Conservation (phyloP, 2,329 filamentous ascomycete genomes). For the Cladophialophora chaetospira region DNA sequence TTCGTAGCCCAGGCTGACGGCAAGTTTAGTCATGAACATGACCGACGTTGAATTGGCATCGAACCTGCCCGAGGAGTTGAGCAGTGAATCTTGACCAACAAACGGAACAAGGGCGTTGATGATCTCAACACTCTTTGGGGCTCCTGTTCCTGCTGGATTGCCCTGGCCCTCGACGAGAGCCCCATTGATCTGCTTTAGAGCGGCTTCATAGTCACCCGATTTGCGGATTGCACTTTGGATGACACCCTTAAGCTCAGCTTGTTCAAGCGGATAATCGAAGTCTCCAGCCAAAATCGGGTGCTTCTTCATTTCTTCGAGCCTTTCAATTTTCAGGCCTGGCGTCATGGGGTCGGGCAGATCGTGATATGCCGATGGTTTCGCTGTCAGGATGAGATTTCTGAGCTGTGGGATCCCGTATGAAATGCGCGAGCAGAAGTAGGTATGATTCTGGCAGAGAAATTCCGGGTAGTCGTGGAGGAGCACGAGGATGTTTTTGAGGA, state of each 20-base stretch:
- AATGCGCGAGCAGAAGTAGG: constrained; percentile 76
- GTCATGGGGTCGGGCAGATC: constrained; percentile 75
- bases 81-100: constrained; percentile 72
- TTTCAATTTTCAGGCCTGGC: constrained; percentile 73
- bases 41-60: constrained; percentile 67
- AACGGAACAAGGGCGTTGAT: constrained; percentile 84
- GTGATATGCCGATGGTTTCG: constrained; percentile 68
- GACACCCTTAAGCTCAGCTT: constrained; percentile 55
- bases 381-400: constrained; percentile 82
- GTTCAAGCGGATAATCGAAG: constrained; percentile 51
- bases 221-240: constrained; percentile 56
- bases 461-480: constrained; percentile 94
- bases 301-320: constrained; percentile 71
- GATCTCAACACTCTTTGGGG: constrained; percentile 45
- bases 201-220: constrained; percentile 52
- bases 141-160: constrained; percentile 12
- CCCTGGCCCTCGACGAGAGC: constrained; percentile 9
- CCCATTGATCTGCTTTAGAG: constrained; percentile 68
- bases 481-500: constrained; percentile 78
- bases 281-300: constrained; percentile 68
- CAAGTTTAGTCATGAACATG: constrained; percentile 72
- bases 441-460: constrained; percentile 85
- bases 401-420: constrained; percentile 83
- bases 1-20: constrained; percentile 73
- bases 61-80: constrained; percentile 61